These are phyloP conservation scores for Excoecaria agallocha DNA, from an alignment of 345 rosid species.

Conservation along the genomic window DNA sequence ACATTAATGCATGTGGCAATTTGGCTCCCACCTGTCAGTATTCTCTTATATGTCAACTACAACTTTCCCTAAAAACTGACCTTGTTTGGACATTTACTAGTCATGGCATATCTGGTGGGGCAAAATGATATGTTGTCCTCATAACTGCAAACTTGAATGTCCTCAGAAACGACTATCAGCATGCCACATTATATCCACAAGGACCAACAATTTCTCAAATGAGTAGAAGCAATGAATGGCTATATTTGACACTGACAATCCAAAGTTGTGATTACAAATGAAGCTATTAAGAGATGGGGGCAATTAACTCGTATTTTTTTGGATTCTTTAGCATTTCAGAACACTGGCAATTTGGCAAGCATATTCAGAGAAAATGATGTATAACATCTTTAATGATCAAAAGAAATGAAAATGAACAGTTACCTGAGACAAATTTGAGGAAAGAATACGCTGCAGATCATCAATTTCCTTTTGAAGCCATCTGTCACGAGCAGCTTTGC, in stretches of 20 bases:
- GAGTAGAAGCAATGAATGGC: not conserved
- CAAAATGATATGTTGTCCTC: not conserved
- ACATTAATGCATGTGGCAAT: not conserved
- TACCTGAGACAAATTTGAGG: slow-evolving; percentile 68
- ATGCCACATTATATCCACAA: not conserved
- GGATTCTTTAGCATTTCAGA: not conserved
- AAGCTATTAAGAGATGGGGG: not conserved
- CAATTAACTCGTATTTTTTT: not conserved
- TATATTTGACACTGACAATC: too few relatives aligned
- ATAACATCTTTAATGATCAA: not conserved
- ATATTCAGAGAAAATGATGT: not conserved
- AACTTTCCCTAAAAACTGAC: not conserved
- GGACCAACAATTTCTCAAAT: not conserved
- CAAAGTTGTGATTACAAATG: not conserved
- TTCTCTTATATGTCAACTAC: not conserved
- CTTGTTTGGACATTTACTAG: not conserved
- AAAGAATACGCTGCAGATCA: slow-evolving; percentile 77
- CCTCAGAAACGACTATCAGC: not conserved
- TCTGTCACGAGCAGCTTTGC: slow-evolving; percentile 85
- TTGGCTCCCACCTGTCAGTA: not conserved
- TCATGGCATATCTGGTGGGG: not conserved
- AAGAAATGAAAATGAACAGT: slow-evolving; percentile 2
- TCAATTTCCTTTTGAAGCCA: slow-evolving; percentile 97
- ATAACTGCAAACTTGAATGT: not conserved
- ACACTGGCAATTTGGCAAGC: not conserved